A percentile compares a stretch with the other conserved stretches of the same genome.
These are phyloP conservation scores for Corniculantispora saksenae DNA, from an alignment of 2,329 filamentous ascomycete species.

Conservation along the genomic window DNA sequence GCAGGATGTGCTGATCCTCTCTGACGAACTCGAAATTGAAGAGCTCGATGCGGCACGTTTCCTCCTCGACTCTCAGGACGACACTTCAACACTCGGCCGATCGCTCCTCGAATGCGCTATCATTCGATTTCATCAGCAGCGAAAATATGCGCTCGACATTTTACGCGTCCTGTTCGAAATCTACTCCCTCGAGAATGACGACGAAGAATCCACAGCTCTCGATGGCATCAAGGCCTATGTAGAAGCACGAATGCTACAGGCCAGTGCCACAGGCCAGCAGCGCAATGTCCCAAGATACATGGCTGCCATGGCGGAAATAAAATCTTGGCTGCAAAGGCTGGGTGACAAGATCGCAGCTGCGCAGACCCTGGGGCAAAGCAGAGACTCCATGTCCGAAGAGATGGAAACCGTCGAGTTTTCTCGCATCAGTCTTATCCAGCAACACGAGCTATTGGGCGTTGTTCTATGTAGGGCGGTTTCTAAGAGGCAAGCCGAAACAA, in stretches of 20 bases:
- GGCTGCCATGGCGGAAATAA: constrained; percentile 73
- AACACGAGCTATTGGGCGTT: constrained; percentile 86
- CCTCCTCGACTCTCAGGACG: constrained; percentile 71
- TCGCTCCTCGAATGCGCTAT: constrained; percentile 76
- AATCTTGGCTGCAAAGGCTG: constrained; percentile 73
- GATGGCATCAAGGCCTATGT: constrained; percentile 39
- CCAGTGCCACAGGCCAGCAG: constrained; percentile 45
- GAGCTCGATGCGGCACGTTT: constrained; percentile 81
- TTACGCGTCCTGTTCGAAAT: constrained; percentile 77
- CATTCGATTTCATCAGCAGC: constrained; percentile 83
- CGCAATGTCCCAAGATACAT: constrained; percentile 75
- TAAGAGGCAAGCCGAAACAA: constrained; percentile 65
- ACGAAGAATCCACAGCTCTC: constrained; percentile 48
- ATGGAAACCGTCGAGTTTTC: constrained; percentile 81
- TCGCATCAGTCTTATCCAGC: constrained; percentile 75
- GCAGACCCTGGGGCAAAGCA: constrained; percentile 69
- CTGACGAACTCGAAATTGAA: constrained; percentile 87
- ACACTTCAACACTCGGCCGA: constrained; percentile 68
- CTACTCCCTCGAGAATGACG: constrained; percentile 56
- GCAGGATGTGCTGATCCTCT: constrained; percentile 76
- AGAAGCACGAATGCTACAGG: constrained; percentile 35
- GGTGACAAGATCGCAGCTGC: constrained; percentile 75
- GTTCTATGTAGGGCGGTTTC: constrained; percentile 79
- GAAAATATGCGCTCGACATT: constrained; percentile 80
- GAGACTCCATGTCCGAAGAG: constrained; percentile 58